Percentiles rank a stretch among this genome's conserved stretches.
Conservation (phyloP, 2,329 filamentous ascomycete species). For the Epichloe elymi region DNA sequence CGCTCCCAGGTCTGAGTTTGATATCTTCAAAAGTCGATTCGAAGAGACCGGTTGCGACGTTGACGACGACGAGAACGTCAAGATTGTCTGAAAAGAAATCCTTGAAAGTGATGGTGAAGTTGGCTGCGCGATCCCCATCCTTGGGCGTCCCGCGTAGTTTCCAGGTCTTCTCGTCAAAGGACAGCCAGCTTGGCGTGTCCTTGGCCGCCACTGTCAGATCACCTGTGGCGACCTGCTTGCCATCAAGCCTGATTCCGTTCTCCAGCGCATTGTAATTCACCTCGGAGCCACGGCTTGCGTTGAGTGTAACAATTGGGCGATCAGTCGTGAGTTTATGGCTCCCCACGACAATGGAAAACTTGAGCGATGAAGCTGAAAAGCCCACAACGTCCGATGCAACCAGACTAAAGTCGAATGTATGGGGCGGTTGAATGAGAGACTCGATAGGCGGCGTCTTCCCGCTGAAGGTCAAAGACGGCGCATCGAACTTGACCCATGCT, state of each 20-base stretch:
- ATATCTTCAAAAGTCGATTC: constrained; percentile 25
- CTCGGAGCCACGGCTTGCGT: constrained; percentile 37
- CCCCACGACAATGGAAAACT: constrained; percentile 61
- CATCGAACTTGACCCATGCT: constrained; percentile 71
- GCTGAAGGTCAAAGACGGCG: constrained; percentile 48
- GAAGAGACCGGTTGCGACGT: constrained; percentile 27
- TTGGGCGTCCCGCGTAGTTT: constrained; percentile 52
- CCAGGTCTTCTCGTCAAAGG: constrained; percentile 48
- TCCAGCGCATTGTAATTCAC: constrained; percentile 41
- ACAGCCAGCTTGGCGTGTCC: constrained; percentile 54
- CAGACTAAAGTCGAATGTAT: constrained; percentile 58
- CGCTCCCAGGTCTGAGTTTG: constrained; percentile 25
- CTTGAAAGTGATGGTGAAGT: constrained; percentile 47
- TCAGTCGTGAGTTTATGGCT: constrained; percentile 55
- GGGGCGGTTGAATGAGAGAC: constrained; percentile 51
- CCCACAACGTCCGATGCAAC: constrained; percentile 71
- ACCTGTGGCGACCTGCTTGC: constrained; percentile 29
- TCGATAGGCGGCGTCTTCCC: constrained; percentile 56
- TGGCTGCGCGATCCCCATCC: constrained; percentile 40
- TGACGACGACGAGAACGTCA: constrained; percentile 34
- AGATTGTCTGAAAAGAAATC: constrained; percentile 49
- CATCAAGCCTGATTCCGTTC: constrained; percentile 44
- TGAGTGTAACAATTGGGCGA: constrained; percentile 41
- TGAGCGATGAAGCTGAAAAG: constrained; percentile 52
- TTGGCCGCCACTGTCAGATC: constrained; percentile 40